Evolutionary conservation across 768 basidiomycete genomes (phyloP).

Genomic region (Rhizopogon sp.): DNA sequence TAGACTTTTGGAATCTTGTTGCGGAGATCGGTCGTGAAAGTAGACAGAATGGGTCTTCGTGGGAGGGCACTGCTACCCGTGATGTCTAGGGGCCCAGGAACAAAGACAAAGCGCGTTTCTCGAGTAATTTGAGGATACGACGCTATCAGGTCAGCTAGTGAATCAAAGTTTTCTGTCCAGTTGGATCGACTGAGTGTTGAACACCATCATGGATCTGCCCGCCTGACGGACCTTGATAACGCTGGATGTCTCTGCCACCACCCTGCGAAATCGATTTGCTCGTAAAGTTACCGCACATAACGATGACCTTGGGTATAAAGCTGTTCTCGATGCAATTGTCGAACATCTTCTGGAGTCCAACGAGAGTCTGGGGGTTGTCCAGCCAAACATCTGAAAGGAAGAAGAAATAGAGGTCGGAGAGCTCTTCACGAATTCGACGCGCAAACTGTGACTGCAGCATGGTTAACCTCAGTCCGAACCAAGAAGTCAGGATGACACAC

Average conservation of each 20-base stretch:
- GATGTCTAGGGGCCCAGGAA: conserved; percentile 92
- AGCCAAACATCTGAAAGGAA: conserved; percentile 96
- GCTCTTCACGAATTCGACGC: conserved; percentile 59
- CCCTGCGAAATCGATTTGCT: conserved; percentile 77
- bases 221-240: conserved; percentile 68
- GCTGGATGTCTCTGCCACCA: conserved; percentile 69
- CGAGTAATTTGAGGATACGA: conserved; percentile 75
- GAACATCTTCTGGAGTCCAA: conserved; percentile 79
- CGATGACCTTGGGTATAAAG: conserved; percentile 84
- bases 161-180: conserved; percentile 80
- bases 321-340: conserved; percentile 84
- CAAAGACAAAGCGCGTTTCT: conserved; percentile 85
- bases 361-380: conserved; percentile 79
- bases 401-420: conserved; percentile 81
- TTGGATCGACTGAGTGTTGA: not conserved
- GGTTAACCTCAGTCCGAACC: not conserved
- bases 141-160: conserved; percentile 78
- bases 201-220: not conserved
- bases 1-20: conserved; percentile 73
- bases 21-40: conserved; percentile 65
- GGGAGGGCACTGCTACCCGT: conserved; percentile 79
- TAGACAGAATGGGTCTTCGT: conserved; percentile 72
- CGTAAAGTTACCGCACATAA: conserved; percentile 94
- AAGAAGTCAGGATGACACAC: conserved; percentile 37
- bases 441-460: conserved; percentile 51